Conservation (phyloP, 2,329 filamentous ascomycete genomes). For the Curvularia spicifera region DNA sequence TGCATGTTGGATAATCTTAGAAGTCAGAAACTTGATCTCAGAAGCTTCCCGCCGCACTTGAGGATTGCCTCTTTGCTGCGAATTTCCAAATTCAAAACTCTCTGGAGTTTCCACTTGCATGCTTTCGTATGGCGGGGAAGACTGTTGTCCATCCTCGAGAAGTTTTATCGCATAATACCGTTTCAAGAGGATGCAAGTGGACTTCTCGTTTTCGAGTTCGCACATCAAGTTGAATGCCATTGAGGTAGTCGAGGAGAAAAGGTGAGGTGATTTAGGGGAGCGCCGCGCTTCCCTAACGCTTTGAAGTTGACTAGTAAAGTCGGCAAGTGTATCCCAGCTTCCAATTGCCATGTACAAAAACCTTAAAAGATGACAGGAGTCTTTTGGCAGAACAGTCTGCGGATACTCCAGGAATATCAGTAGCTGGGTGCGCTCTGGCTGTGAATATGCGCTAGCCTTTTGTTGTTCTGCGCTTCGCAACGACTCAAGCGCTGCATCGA, state of each 20-base stretch:
- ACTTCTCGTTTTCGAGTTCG: conserved; percentile 1
- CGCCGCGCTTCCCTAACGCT: background rate
- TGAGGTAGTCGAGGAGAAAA: background rate
- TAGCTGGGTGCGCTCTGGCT: background rate
- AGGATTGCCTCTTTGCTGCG: background rate
- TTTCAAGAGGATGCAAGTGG: conserved; percentile 4
- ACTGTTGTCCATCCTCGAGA: background rate
- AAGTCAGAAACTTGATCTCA: background rate
- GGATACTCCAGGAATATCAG: background rate
- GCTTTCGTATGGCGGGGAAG: background rate
- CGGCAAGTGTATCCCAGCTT: conserved; percentile 10
- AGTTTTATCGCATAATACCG: conserved; percentile 1
- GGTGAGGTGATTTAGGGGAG: background rate
- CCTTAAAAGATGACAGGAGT: background rate
- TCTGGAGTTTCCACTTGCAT: background rate
- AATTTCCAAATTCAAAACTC: background rate
- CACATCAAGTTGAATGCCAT: conserved; percentile 8
- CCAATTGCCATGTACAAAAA: conserved; percentile 13
- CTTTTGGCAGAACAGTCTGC: background rate
- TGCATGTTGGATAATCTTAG: background rate
- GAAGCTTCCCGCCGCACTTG: background rate
- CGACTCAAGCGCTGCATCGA: background rate
- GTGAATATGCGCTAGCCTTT: background rate
- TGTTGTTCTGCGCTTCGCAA: background rate
- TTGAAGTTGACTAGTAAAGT: conserved; percentile 7